Percentiles rank a stretch among this genome's conserved stretches.
Conservation (phyloP, 768 basidiomycete genomes). For the Russula compacta region DNA sequence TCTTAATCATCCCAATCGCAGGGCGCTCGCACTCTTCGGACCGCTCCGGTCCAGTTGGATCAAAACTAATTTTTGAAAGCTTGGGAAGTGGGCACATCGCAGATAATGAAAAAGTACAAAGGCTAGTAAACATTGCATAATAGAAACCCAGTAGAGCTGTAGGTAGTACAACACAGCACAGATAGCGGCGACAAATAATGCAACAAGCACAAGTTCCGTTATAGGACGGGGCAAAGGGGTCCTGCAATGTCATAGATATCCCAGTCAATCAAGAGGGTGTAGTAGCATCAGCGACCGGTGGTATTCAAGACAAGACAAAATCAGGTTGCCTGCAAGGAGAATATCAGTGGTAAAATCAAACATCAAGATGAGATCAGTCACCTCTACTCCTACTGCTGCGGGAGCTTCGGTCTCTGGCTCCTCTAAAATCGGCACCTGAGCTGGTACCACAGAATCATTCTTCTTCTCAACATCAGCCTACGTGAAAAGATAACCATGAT, state of each 20-base stretch:
- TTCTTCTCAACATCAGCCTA: slow-evolving; percentile 18
- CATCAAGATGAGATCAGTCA: neutral
- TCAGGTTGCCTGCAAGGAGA: slow-evolving; percentile 8
- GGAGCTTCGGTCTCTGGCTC: slow-evolving; percentile 19
- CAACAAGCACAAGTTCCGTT: slow-evolving; percentile 14
- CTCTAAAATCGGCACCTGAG: slow-evolving; percentile 16
- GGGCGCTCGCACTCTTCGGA: neutral
- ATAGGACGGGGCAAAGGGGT: slow-evolving; percentile 12
- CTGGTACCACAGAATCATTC: slow-evolving; percentile 4
- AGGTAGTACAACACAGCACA: slow-evolving; percentile 19
- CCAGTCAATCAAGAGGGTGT: neutral
- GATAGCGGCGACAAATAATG: slow-evolving; percentile 15
- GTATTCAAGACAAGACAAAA: slow-evolving; percentile 9
- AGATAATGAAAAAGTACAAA: slow-evolving; percentile 8
- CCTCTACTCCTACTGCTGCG: neutral
- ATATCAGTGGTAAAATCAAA: neutral
- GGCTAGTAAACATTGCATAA: slow-evolving; percentile 14
- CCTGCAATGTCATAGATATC: slow-evolving; percentile 18
- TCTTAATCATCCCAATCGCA: slow-evolving; percentile 7
- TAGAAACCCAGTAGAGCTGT: slow-evolving; percentile 16
- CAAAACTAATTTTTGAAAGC: neutral
- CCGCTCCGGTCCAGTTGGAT: neutral
- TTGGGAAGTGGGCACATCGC: neutral
- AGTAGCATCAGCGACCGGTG: neutral
- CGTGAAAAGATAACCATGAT: neutral